A percentile compares a stretch with the other conserved stretches of the same genome.
Evolutionary conservation across 495 filamentous ascomycete species (phyloP).

Genomic region (Aspergillus taichungensis): DNA sequence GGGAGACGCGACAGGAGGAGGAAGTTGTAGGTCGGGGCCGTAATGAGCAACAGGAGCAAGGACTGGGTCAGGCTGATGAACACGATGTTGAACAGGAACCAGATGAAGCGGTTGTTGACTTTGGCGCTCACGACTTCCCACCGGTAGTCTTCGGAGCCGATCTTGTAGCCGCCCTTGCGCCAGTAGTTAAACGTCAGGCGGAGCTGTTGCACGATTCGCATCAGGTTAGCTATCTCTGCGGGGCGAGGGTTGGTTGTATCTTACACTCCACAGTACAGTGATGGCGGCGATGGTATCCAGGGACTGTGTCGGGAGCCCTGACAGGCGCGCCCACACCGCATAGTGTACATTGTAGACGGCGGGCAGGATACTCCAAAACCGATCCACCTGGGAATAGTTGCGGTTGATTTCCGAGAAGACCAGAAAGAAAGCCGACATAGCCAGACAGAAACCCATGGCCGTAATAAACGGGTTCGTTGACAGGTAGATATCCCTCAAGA

Average conservation of each 20-base stretch:
- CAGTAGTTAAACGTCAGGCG: conserved; percentile 95
- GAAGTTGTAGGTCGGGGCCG: conserved; percentile 75
- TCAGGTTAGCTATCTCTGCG: not conserved
- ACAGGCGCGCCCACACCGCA: conserved; percentile 64
- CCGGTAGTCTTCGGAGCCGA: conserved; percentile 90
- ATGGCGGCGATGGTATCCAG: conserved; percentile 67
- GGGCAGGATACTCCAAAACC: conserved; percentile 83
- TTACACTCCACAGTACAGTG: conserved; percentile 72
- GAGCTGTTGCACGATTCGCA: conserved; percentile 27
- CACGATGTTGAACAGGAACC: conserved; percentile 75
- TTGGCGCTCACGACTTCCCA: conserved; percentile 54
- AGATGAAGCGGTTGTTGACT: conserved; percentile 45
- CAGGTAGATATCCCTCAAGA: conserved; percentile 61
- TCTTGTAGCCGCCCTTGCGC: conserved; percentile 84
- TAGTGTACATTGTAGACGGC: conserved; percentile 86
- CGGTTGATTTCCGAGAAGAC: conserved; percentile 71
- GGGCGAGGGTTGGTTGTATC: conserved; percentile 12
- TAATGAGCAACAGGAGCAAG: conserved; percentile 55
- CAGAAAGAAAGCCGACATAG: conserved; percentile 60
- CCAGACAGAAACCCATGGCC: conserved; percentile 61
- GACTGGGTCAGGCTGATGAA: conserved; percentile 87
- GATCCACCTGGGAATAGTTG: conserved; percentile 93
- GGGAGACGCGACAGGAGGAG: conserved; percentile 46
- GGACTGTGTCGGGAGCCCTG: conserved; percentile 60
- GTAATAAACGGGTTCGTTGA: conserved; percentile 80